Evolutionary conservation across 2,329 filamentous ascomycete species (phyloP), one percentile per base, ranked within the genome.

Genomic region (Pyrenochaeta sp.): DNA sequence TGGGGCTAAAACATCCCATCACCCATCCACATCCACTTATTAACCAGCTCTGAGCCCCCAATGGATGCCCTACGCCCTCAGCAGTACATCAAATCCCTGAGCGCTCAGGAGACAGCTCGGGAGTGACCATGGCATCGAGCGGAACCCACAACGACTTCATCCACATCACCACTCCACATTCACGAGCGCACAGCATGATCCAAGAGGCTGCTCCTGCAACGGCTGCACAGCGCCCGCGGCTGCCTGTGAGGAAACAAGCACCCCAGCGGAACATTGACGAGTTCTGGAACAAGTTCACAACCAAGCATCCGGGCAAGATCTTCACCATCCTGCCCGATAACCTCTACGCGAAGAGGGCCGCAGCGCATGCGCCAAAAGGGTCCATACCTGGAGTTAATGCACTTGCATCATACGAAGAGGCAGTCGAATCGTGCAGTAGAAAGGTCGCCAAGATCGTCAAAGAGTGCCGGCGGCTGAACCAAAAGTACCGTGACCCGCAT

Each of bases 401-500:
- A 0, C 82, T 86, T 44, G 84, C 86, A 22, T 91, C 90, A 0
- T 95, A 92, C 71, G 87, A 92, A 52, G 86, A 91, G 67, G 91
- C 91, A 0, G 86, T 84, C 2, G 84, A 84, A 24, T 85, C 89
- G 56, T 96, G 92, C 77, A 83, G 81, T 52, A 85, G 84, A 54
- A 84, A 86, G 50, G 85, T 88, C 5, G 78, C 81, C 8, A 84
- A 85, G 58, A 88, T 88, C 54, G 82, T 84, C 30, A 81, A 80
- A 56, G 85, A 88, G 68, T 96, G 92, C 73, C 83, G 87, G 24
- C 85, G 91, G 8, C 82, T 92, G 56, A 96, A 96, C 76, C 90
- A 92, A 70, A 94, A 92, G 76, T 97, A 96, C 73, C 86, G 90
- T 15, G 92, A 96, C 72, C 86, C 89, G n/a, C 88, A 95, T 74